phyloP scores from a whole-genome alignment of 495 filamentous ascomycete species.

The Penicillium pancosmium region DNA sequence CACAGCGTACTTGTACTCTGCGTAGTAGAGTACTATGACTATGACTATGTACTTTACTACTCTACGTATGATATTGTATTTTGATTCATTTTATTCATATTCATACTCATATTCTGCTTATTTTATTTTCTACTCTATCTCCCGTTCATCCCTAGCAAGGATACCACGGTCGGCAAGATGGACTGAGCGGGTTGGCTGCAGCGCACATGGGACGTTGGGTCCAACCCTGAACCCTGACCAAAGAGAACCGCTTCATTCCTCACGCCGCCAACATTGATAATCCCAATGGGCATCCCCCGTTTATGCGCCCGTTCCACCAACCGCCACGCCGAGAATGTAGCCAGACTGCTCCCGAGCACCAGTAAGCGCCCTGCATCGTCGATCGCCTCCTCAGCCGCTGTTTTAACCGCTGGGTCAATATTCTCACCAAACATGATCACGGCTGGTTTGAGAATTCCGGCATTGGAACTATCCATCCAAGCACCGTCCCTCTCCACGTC shows the following conservation, averaged over 20 bases:
- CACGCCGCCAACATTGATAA: constrained; percentile 82
- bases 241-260: constrained; percentile 77
- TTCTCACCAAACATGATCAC: constrained; percentile 97
- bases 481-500: constrained; percentile 81
- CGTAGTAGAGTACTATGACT: too few relatives aligned
- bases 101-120: neutral
- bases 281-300: constrained; percentile 79
- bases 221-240: constrained; percentile 35
- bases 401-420: constrained; percentile 67
- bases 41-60: too few relatives aligned
- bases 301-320: constrained; percentile 81
- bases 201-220: constrained; percentile 30
- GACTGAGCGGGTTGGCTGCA: constrained; percentile 42
- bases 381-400: constrained; percentile 76
- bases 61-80: neutral
- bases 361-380: constrained; percentile 74
- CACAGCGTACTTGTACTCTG: too few relatives aligned
- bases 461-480: constrained; percentile 67
- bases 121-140: neutral
- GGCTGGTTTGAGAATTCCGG: constrained; percentile 84
- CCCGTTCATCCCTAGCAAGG: neutral
- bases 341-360: constrained; percentile 84
- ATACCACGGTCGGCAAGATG: constrained; percentile 40
- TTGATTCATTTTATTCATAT: neutral
- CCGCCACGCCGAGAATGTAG: constrained; percentile 94